Evolutionary conservation across 108 stramenopile species (phyloP), one percentile per base, ranked within the genome.

Genomic region (Chaetoceros muelleri): DNA sequence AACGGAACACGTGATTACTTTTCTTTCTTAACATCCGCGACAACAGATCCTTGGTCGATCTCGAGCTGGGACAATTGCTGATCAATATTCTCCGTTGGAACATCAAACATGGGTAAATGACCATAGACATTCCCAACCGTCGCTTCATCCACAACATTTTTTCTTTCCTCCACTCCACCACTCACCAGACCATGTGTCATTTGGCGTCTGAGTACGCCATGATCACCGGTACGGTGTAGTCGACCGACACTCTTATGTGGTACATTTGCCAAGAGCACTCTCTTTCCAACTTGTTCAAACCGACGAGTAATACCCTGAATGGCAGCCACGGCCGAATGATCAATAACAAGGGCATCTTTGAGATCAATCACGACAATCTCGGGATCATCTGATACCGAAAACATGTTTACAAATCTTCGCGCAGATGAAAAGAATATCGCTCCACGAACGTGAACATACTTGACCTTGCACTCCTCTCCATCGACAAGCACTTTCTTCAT

Each of bases 261-360:
- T 16, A 75, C 27, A 40, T 75, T 75, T 16, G 46, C 19, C 13
- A 75, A 44, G 45, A 72, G 30, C 21, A 72, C 70, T 8, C 51
- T 57, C 45, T 75, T 75, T 20, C 58, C 62, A 17, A 67, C 74
- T 47, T 68, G 24, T 17, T 40, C 67, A 52, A 64, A 71, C 23
- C 74, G 70, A 53, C 72, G 74, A 7, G 62, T 48, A 53, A 75
- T 54, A 1, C 74, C 74, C 45, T 68, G 62, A 60, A 75, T 75
- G 10, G 71, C 74, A 2, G 71, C 74, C 29, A 75, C 74, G 1
- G 74, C 74, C n/a, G 70, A 71, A 48, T 75, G 74, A 46, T 75
- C 74, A 45, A 75, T 61, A 28, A 75, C 64, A 24, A 75, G 44
- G 17, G 70, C 74, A 64, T 75, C 71, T 56, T 64, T 64, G 28